Percentiles rank a stretch among this genome's conserved stretches.
Evolutionary conservation across 768 basidiomycete species (phyloP).

Genomic region (Kwoniella botswanensis): DNA sequence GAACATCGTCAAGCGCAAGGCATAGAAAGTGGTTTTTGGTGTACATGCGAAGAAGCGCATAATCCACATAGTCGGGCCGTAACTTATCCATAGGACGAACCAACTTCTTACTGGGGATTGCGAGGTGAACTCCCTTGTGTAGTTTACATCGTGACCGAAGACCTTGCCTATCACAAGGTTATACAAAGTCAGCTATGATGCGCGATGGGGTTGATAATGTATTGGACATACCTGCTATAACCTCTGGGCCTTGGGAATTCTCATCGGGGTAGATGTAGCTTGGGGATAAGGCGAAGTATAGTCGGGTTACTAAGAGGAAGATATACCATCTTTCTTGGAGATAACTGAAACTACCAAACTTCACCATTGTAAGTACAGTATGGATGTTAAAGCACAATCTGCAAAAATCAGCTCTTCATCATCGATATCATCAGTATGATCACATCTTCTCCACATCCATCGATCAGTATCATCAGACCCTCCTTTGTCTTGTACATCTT

Average conservation of each 20-base stretch:
- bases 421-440: background rate
- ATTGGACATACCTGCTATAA: background rate
- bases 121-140: background rate
- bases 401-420: background rate
- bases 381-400: background rate
- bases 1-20: background rate
- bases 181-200: background rate
- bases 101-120: background rate
- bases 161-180: background rate
- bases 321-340: background rate
- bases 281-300: background rate
- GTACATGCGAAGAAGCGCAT: background rate
- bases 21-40: background rate
- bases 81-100: background rate
- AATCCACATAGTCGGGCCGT: background rate
- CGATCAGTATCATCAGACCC: background rate
- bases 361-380: too few species aligned
- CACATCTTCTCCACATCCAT: too few species aligned
- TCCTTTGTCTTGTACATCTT: background rate
- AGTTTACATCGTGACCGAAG: background rate
- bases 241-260: background rate
- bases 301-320: background rate
- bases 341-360: background rate
- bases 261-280: background rate
- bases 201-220: background rate